A percentile compares a stretch with the other conserved stretches of the same genome.
Conservation (phyloP, 352 stramenopile genomes). For the Elongisporangium anandrum region DNA sequence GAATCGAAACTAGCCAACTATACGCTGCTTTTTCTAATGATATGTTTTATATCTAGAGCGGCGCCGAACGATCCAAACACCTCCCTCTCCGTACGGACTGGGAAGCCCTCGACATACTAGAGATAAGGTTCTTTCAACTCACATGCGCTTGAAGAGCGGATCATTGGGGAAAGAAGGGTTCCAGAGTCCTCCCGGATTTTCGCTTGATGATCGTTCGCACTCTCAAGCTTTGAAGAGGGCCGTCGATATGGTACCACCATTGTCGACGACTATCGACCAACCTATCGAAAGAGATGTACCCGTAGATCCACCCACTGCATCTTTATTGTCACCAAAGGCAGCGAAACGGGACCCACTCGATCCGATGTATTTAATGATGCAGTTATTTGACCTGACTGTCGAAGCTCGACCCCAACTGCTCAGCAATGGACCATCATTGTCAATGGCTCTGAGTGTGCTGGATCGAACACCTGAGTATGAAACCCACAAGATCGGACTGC, state of each 20-base stretch:
- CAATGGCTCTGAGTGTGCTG: conserved; percentile 64
- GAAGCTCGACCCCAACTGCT: conserved; percentile 57
- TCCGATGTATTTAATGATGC: conserved; percentile 77
- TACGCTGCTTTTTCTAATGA: conserved; percentile 5
- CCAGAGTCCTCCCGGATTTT: neutral
- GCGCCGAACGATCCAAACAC: neutral
- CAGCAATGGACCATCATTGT: conserved; percentile 43
- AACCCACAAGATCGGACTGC: conserved; percentile 83
- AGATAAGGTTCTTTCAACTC: neutral
- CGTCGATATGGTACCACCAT: neutral
- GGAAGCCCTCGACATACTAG: neutral
- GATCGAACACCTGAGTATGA: conserved; percentile 80
- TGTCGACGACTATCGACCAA: neutral
- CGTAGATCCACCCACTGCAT: neutral
- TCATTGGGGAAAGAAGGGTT: neutral
- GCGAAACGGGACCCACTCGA: conserved; percentile 24
- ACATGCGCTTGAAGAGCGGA: neutral
- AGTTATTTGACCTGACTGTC: conserved; percentile 66
- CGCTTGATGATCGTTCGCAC: neutral
- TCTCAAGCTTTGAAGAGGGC: neutral
- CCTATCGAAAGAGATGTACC: neutral
- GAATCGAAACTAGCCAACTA: too few species aligned
- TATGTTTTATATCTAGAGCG: conserved; percentile 12
- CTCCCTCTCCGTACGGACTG: neutral
- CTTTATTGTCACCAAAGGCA: neutral